Conservation (phyloP, 1,284 basidiomycete species). For the Wolfiporia cocos region DNA sequence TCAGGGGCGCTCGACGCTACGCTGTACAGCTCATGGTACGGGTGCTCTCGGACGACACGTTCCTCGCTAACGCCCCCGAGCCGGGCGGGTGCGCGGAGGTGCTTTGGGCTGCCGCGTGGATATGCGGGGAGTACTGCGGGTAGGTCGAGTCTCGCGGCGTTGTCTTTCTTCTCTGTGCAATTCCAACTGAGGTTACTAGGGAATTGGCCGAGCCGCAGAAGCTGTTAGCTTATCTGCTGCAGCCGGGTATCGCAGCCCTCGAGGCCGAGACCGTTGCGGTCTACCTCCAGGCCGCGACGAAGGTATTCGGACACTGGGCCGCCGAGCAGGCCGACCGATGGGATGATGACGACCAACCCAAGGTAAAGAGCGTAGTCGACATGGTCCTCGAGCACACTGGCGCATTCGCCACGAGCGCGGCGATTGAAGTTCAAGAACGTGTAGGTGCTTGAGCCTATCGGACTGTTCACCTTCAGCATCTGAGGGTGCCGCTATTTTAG, state of each 20-base stretch:
- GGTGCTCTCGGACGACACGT: conserved; percentile 71
- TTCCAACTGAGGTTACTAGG: conserved; percentile 28
- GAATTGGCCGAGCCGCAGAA: conserved; percentile 69
- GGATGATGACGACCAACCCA: conserved; percentile 61
- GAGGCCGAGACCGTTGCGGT: conserved; percentile 61
- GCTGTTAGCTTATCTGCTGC: conserved; percentile 62
- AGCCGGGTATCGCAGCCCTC: conserved; percentile 47
- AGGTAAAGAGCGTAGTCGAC: conserved; percentile 57
- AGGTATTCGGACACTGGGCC: conserved; percentile 85
- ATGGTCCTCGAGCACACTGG: conserved; percentile 50
- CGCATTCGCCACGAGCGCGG: conserved; percentile 48
- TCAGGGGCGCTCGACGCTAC: conserved; percentile 70
- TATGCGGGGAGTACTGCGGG: conserved; percentile 91
- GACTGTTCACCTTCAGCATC: background rate
- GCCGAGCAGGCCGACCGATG: conserved; percentile 71
- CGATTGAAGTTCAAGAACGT: conserved; percentile 91
- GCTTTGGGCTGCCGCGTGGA: conserved; percentile 90
- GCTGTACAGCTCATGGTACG: conserved; percentile 80
- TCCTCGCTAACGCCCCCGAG: conserved; percentile 55
- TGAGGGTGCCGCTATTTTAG: conserved; percentile 28
- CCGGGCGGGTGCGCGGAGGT: conserved; percentile 73
- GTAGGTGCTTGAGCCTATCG: conserved; percentile 52
- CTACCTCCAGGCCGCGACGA: conserved; percentile 80
- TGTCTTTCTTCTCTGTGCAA: background rate
- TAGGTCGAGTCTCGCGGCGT: conserved; percentile 29